A percentile compares a stretch with the other conserved stretches of the same genome.
Conservation (phyloP, 352 stramenopile species). For the Pythium aphanidermatum region DNA sequence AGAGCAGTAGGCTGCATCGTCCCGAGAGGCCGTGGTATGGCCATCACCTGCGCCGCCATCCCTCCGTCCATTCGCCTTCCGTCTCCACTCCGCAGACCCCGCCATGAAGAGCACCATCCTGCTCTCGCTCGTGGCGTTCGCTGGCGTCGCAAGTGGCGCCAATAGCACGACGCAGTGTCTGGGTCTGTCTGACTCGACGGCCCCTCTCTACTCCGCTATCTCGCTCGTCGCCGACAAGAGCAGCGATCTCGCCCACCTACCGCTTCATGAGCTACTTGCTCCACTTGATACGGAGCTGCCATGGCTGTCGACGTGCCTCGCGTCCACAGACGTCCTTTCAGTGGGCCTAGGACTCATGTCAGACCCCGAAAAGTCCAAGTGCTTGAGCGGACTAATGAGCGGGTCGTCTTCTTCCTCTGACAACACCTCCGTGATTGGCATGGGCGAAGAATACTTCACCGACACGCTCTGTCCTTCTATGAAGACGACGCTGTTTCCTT, state of each 20-base stretch:
- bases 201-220: conserved; percentile 21
- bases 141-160: background rate
- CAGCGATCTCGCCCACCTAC: conserved; percentile 19
- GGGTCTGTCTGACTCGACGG: conserved; percentile 14
- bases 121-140: background rate
- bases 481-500: conserved; percentile 28
- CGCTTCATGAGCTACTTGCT: conserved; percentile 24
- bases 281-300: conserved; percentile 26
- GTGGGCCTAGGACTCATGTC: conserved; percentile 20
- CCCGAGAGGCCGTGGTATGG: too few relatives aligned
- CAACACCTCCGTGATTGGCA: background rate
- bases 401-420: background rate
- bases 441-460: conserved; percentile 10
- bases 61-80: too few relatives aligned
- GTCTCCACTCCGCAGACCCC: background rate
- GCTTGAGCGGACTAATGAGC: conserved; percentile 15
- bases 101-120: background rate
- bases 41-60: too few relatives aligned
- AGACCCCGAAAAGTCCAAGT: conserved; percentile 20
- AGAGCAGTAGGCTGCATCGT: too few relatives aligned
- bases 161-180: conserved; percentile 12
- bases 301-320: conserved; percentile 33
- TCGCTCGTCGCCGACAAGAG: conserved; percentile 14
- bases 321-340: conserved; percentile 23
- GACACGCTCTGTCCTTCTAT: conserved; percentile 24